phyloP scores from a whole-genome alignment of 352 stramenopile species.

The Globisporangium sylvaticum region DNA sequence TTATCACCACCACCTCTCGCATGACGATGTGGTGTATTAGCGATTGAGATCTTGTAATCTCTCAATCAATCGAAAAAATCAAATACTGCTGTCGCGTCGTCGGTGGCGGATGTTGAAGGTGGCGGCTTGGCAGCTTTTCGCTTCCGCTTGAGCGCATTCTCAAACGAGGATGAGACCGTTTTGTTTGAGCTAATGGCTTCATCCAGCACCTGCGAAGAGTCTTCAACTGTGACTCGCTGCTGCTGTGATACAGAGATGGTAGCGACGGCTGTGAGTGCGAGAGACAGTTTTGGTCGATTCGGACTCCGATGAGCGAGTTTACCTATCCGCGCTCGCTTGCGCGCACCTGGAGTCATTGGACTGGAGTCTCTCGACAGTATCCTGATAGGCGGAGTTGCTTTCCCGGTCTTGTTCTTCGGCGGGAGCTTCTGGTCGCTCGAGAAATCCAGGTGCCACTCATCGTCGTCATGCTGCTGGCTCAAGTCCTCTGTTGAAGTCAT shows the following conservation, averaged over 20 bases:
- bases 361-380: constrained; percentile 5
- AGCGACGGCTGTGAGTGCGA: neutral
- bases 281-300: neutral
- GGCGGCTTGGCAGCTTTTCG: neutral
- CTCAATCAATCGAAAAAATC: neutral
- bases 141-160: neutral
- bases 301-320: neutral
- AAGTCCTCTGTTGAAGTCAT: neutral
- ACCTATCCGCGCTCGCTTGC: neutral
- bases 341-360: neutral
- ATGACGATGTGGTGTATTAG: neutral
- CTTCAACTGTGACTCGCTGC: neutral
- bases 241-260: neutral
- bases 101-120: neutral
- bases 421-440: neutral
- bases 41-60: neutral
- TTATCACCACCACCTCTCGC: neutral
- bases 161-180: neutral
- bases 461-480: neutral
- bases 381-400: neutral
- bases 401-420: neutral
- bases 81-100: neutral
- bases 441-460: constrained; percentile 6
- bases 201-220: neutral
- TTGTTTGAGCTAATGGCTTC: neutral